Base-by-base conservation (phyloP, 1,284 basidiomycete genomes). In the Exsudoporus floridanus region DNA sequence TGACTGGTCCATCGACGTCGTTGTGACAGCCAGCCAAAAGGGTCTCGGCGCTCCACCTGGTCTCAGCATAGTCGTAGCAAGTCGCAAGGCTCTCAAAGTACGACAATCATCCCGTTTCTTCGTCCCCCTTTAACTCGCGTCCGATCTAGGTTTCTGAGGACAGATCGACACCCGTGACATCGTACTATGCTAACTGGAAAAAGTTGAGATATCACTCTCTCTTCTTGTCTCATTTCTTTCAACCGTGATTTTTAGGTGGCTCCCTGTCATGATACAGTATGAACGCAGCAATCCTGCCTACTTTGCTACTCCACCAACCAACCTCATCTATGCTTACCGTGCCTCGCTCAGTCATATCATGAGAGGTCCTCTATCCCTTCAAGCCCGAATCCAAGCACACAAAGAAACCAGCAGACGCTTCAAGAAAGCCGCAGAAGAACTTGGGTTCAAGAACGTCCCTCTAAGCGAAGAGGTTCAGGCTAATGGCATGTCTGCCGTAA, bases 31-130 rank as follows among this genome's bases (percentile, higher is more conserved):
- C 12, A 91, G 89, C 53, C 96, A 99, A 73, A 99, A 99, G 73
- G 96, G 97, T 44, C 82, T 99, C 27, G 92, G 95, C 38, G 86
- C 87, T 8, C 97, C 97, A n/a, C 95, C 96, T 16, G 96, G 96
- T 50, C 77, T 99, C 33, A 92, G 90, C 66, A 84, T 99, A 59
- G 75, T 96, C 52, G 79, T 91, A 42, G 93, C 88, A 4, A 92
- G 90, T 66, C 79, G 86, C 64, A 82, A 83, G 57, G 95, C 97
- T 5, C 75, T 99, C 60, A 78, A 84, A 65, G 85, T 82, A 52
- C 18, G 60, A 30, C 4, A 4, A 39, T 33, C 14, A 27, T 30
- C 13, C 27, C 13, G 9, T 45, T 14, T 46, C 38, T 31, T 41
- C 5, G 6, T 25, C 18, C 38, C 5, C 19, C 41, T 34, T 27